Evolutionary conservation across 129 eudicot genomes (phyloP), one percentile per base, ranked within the genome.

Genomic region (Tanacetum coccineum): DNA sequence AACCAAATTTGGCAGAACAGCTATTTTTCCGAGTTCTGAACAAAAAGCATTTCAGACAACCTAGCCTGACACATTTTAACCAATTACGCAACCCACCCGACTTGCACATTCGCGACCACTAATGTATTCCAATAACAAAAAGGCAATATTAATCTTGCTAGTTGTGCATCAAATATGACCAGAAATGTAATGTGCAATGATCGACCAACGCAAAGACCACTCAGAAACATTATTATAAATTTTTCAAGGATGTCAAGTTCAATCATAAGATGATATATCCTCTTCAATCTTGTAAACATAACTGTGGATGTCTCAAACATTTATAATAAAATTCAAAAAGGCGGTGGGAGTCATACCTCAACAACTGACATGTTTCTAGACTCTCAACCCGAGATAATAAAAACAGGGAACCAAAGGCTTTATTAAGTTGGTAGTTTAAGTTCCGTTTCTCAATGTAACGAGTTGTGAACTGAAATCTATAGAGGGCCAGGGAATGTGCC

Each of bases 401-500:
- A n/a, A 73, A 73, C 78, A 73, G 15, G 76, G 45, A 69, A 61
- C 69, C 60, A 50, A 71, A 21, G 11, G 54, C 50, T 46, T 59
- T 59, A 71, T 71, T 71, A 26, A 15, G 15, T 39, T 26, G 59
- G 18, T 47, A 46, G 59, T 70, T 20, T 1, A 45, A 30, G 52
- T 49, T 72, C 53, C 54, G 7, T 60, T 61, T 71, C 76, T 57
- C 74, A 70, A 13, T 21, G 21, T 55, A 9, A 14, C 47, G 19
- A 30, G 9, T 15, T 15, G 65, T 21, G 55, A 57, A 18, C n/a
- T 49, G 14, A 2, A 55, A 59, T 70, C 73, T 87, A 91, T 59
- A 91, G 70, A 60, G 96, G 97, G 14, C 97, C 97, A 13, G 96
- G 92, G 63, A 91, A 91, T 21, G 96, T 91, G 14, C 96, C 97